Conservation (phyloP, 1,284 basidiomycete genomes). For the Phylloporus sp. region DNA sequence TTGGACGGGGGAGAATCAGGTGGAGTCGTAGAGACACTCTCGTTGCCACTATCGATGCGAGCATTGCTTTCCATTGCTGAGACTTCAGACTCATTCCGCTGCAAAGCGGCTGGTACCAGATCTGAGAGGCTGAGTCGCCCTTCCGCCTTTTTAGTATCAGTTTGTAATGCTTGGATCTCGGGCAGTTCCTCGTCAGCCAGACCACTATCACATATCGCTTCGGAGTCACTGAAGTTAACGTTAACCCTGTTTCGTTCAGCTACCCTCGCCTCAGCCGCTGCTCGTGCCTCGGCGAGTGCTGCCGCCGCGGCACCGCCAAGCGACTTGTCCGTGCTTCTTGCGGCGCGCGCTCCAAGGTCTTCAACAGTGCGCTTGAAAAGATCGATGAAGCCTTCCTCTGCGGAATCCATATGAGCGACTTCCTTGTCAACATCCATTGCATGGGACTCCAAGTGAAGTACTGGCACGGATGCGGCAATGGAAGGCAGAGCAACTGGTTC, state of each 20-base stretch:
- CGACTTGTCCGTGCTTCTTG: constrained; percentile 72
- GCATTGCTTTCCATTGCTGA: neutral
- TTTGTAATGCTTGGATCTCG: constrained; percentile 25
- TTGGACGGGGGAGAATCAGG: constrained; percentile 60
- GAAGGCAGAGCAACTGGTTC: constrained; percentile 8
- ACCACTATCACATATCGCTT: constrained; percentile 21
- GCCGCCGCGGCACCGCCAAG: constrained; percentile 61
- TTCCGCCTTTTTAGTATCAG: constrained; percentile 7
- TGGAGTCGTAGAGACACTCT: constrained; percentile 64
- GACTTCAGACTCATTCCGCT: constrained; percentile 1
- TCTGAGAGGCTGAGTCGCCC: constrained; percentile 39
- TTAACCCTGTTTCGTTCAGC: constrained; percentile 65
- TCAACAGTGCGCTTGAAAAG: constrained; percentile 74
- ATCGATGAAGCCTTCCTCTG: constrained; percentile 60
- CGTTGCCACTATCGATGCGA: constrained; percentile 15
- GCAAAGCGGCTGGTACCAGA: constrained; percentile 19
- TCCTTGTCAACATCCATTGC: constrained; percentile 25
- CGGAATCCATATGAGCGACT: constrained; percentile 23
- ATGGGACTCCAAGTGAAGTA: constrained; percentile 15
- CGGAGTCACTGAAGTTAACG: constrained; percentile 44
- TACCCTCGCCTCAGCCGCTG: constrained; percentile 74
- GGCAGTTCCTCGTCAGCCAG: constrained; percentile 9
- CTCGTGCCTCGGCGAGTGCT: constrained; percentile 73
- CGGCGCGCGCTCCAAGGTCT: constrained; percentile 65
- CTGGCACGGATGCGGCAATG: neutral